Evolutionary conservation across 2,329 filamentous ascomycete species (phyloP).

Genomic region (Coniella lustricola): DNA sequence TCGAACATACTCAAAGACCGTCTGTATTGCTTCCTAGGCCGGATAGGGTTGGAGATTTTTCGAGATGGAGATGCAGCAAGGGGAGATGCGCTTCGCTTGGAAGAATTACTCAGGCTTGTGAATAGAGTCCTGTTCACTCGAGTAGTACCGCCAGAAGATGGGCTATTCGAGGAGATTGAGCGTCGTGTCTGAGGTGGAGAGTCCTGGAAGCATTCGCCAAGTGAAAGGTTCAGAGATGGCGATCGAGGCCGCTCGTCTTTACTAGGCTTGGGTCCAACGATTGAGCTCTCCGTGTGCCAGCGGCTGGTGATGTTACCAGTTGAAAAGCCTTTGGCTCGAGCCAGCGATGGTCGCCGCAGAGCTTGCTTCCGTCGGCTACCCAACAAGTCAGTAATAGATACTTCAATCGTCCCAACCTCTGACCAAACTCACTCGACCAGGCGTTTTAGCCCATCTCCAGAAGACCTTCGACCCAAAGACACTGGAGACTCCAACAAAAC

Average conservation of each 20-base stretch:
- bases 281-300: conserved; percentile 54
- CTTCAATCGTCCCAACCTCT: conserved; percentile 15
- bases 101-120: conserved; percentile 43
- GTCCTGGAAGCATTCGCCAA: conserved; percentile 74
- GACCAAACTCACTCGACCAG: conserved; percentile 44
- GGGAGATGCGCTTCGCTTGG: conserved; percentile 68
- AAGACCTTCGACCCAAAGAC: conserved; percentile 37
- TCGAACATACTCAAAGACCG: conserved; percentile 98
- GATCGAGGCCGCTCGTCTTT: conserved; percentile 32
- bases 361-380: conserved; percentile 58
- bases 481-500: conserved; percentile 53
- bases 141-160: conserved; percentile 45
- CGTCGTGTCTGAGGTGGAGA: conserved; percentile 69
- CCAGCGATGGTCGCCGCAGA: conserved; percentile 66
- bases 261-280: conserved; percentile 72
- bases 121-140: conserved; percentile 58
- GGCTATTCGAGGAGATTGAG: conserved; percentile 54
- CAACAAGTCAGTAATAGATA: conserved; percentile 21
- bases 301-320: conserved; percentile 58
- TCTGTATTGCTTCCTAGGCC: conserved; percentile 81
- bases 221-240: conserved; percentile 55
- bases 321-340: conserved; percentile 67
- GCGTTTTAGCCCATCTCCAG: conserved; percentile 43
- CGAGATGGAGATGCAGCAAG: conserved; percentile 58
- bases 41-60: conserved; percentile 63